Base-by-base conservation (phyloP, 768 basidiomycete species). In the Leccinum truebloodii region DNA sequence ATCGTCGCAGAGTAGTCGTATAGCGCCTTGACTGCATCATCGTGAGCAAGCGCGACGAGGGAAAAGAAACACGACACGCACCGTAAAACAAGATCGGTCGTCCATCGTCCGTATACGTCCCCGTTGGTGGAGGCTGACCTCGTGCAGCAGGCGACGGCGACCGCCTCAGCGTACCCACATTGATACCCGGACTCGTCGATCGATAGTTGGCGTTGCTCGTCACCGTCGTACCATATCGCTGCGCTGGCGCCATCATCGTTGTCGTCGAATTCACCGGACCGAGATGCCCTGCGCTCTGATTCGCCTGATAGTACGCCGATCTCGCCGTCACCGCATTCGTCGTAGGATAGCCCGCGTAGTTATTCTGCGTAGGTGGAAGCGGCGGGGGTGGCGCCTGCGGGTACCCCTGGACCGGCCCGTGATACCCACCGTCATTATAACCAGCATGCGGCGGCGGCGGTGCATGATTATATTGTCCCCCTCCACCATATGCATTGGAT, bases 51-150 rank as follows among this genome's bases (percentile, higher is more conserved):
- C 28, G 4, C 16, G n/a, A 28, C 14, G 4, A 0, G 2, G 3
- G 30, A 28, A n/a, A 18, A 26, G 28, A n/a, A 52, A 16, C 16
- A 16, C 12, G 18, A n/a, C 24, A 77, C 90, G 65, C 63, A 94
- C 94, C 93, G 67, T 93, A 95, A 78, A 97, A 96, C 68, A 95
- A 69, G 34, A 98, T 89, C 1, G 85, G 85, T 41, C 83, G 80
- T 0, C 95, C 95, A 46, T 89, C 88, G 55, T 95, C 93, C 7
- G 89, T 92, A 51, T 86, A 87, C 67, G 92, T 86, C 1, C 86
- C 87, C 5, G 89, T 89, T n/a, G 86, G 85, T 12, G 83, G 65
- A 24, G n/a, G 51, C 6, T 69, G 73, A 9, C 70, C 73, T 3
- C 73, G 77, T 53, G 79, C 48, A 13, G 57, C 80, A 1, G 85